These are phyloP conservation scores for Musa acuminata DNA, from an alignment of 176 grass and related monocot genomes.

Conservation along the genomic window DNA sequence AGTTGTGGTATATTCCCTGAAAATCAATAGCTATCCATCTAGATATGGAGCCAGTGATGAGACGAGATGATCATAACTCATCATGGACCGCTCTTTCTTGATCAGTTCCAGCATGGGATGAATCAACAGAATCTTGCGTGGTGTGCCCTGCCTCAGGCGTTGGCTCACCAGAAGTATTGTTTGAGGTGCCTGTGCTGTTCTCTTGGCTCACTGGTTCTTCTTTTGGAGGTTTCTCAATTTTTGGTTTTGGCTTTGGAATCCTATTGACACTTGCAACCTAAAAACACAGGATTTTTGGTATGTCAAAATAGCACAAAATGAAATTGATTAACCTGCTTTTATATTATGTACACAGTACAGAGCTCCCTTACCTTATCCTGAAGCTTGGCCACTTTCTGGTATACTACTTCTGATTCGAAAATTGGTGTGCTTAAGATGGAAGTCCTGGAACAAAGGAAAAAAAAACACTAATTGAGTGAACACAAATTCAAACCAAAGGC, in stretches of 20 bases:
- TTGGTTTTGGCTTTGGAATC: constrained; percentile 96
- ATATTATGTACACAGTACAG: neutral
- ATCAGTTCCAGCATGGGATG: constrained; percentile 27
- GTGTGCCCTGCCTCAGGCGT: constrained; percentile 29
- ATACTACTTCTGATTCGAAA: constrained; percentile 77
- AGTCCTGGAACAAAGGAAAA: constrained; percentile 37
- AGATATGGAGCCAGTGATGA: neutral
- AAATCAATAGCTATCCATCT: neutral
- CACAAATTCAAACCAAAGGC: neutral
- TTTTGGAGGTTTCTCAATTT: constrained; percentile 72
- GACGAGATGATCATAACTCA: constrained; percentile 48
- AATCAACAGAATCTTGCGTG: constrained; percentile 15
- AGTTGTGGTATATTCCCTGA: too few species aligned
- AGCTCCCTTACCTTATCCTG: constrained; percentile 63
- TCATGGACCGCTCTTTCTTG: constrained; percentile 59
- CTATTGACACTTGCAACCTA: constrained; percentile 82
- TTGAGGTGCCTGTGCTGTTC: constrained; percentile 26
- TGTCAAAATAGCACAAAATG: neutral
- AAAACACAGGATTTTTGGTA: neutral
- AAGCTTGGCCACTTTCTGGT: constrained; percentile 52
- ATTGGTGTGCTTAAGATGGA: constrained; percentile 40
- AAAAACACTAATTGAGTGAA: neutral
- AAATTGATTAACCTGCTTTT: neutral
- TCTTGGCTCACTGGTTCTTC: constrained; percentile 46
- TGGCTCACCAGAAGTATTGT: constrained; percentile 30